Base-by-base conservation (phyloP, 2,329 filamentous ascomycete genomes). In the Parascedosporium putredinis region DNA sequence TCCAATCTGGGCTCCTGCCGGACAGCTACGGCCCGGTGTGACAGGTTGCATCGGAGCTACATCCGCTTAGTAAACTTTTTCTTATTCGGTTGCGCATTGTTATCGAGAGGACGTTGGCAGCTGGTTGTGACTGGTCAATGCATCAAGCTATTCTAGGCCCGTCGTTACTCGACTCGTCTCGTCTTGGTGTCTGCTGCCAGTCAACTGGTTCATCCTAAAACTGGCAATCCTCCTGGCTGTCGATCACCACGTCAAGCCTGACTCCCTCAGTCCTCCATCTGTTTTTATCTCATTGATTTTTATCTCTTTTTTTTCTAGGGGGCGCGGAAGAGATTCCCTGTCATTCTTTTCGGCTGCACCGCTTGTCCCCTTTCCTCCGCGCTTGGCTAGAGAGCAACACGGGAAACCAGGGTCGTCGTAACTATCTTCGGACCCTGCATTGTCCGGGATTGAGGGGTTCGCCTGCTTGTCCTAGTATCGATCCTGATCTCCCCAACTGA, bases 161-260 rank as follows among this genome's bases (percentile, higher is more conserved):
- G 16, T 3, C 38, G 8, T 42, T 20, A 9, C 38, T 36, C 14
- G 33, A 31, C n/a, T 3, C 18, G 12, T 33, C 45, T 9, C n/a
- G 20, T 18, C 29, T 47, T 34, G 18, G 9, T 22, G 9, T n/a
- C 25, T 6, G 4, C 4, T 18, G 20, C 18, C 16, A 27, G 12
- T 14, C 25, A n/a, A 24, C 10, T 4, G 40, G 9, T 23, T 16
- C 29, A 18, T 33, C 18, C 20, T 33, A 23, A 47, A 47, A 47
- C 45, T 23, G 45, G 22, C 45, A 47, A 47, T 47, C 45, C 45
- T 47, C 45, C 45, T 47, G 25, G 16, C n/a, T 5, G 45, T n/a
- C 18, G 45, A 47, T 47, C 45, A 36, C 20, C 10, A 29, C 45
- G 36, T 47, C 18, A 47, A n/a, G 22, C 16, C 45, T 29, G 36